These are phyloP conservation scores for Rubroboletus satanas DNA, from an alignment of 768 basidiomycete species.

Conservation along the genomic window DNA sequence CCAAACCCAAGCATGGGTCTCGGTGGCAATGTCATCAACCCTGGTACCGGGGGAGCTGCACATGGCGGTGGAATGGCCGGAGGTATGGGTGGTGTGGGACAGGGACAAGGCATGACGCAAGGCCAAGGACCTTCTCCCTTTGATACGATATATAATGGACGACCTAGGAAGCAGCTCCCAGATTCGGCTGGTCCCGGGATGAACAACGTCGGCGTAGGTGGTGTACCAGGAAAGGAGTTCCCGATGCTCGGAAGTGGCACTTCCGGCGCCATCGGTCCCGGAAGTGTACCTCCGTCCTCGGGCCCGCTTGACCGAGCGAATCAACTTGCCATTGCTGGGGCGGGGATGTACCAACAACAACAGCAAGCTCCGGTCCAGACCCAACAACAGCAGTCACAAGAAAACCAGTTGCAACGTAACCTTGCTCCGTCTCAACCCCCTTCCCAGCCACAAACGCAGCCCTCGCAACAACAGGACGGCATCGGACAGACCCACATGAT, in stretches of 20 bases:
- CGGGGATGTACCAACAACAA: conserved; percentile 42
- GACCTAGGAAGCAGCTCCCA: conserved; percentile 76
- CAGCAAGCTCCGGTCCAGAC: conserved; percentile 25
- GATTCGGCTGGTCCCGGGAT: conserved; percentile 43
- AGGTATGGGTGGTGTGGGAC: conserved; percentile 11
- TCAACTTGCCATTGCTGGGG: conserved; percentile 29
- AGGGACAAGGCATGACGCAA: conserved; percentile 19
- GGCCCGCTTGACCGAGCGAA: conserved; percentile 52
- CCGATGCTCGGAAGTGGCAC: conserved; percentile 51
- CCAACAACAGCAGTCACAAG: conserved; percentile 30
- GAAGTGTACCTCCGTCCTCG: conserved; percentile 45
- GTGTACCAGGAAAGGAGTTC: conserved; percentile 54
- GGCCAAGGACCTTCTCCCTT: conserved; percentile 44
- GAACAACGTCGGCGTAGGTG: conserved; percentile 42
- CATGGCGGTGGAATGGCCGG: conserved; percentile 8
- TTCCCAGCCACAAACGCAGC: conserved; percentile 18
- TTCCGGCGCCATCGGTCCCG: conserved; percentile 38
- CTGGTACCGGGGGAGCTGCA: conserved; percentile 14
- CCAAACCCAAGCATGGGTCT: conserved; percentile 31
- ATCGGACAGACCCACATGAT: conserved; percentile 8
- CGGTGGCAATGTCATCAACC: conserved; percentile 18
- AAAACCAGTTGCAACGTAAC: conserved; percentile 27
- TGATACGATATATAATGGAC: conserved; percentile 73
- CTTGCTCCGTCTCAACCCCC: conserved; percentile 34
- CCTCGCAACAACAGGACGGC: conserved; percentile 18